Base-by-base conservation (phyloP, 805 yeast genomes). In the Barnettozyma wickerhamii region DNA sequence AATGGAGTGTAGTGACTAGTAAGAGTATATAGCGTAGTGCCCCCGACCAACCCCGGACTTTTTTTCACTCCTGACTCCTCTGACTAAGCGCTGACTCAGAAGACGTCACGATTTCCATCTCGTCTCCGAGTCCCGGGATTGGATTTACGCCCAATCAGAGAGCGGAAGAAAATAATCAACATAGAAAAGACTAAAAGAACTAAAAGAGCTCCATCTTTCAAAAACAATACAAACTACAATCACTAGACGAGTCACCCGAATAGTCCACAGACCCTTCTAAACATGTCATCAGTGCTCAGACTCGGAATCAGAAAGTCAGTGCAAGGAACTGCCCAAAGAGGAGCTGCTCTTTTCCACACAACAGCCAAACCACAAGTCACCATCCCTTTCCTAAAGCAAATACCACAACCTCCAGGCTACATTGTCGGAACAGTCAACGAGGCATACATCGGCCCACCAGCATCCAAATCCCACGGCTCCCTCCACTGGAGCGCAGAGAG, bases 401-500 rank as follows among this genome's bases (percentile, higher is more conserved):
- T 79, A 45, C 81, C 82, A 43, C 95, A 86, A 65, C 91, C 95
- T 27, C 86, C 97, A 33, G 98, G 97, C 29, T 73, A 84, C 60
- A 81, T 91, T 42, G 81, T 81, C 35, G 98, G 97, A n/a, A 79
- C 90, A 6, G 95, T 90, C 36, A 93, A 91, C 63, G 98, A 93
- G 47, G 89, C 98, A 13, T 84, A 73, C 55, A 65, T 68, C 26
- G 67, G 77, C 13, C 97, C 97, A 30, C 63, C 70, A 30, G 60
- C 80, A 5, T 70, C 75, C 55, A 76, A 71, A 49, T 57, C 70
- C 37, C 90, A 88, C 56, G 97, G 98, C 35, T 84, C 95, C 19
- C 74, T 78, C 61, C 98, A 90, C 69, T 91, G 99, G 99, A 69
- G 85, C n/a, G 80, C 81, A 53, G 99, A 91, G 71, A 77, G 86